A percentile compares a stretch with the other conserved stretches of the same genome.
These are phyloP conservation scores for Rutstroemia sp. DNA, from an alignment of 2,329 filamentous ascomycete species.

Conservation along the genomic window DNA sequence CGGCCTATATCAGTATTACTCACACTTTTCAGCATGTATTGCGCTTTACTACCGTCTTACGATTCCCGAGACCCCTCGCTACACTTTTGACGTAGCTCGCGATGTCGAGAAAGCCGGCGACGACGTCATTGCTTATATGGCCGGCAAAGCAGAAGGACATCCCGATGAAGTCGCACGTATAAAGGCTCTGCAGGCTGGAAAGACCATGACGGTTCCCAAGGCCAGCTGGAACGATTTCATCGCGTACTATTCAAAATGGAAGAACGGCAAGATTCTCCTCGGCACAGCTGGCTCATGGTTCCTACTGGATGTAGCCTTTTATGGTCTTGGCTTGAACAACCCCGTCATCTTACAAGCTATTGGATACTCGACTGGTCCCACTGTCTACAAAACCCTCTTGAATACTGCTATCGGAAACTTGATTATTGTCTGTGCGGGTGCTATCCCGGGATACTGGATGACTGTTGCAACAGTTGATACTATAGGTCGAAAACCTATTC, in stretches of 20 bases:
- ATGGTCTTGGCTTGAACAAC: slow-evolving; percentile 65
- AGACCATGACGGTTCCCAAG: slow-evolving; percentile 47
- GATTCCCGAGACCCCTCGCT: slow-evolving; percentile 81
- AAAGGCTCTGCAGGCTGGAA: slow-evolving; percentile 42
- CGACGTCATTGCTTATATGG: slow-evolving; percentile 68
- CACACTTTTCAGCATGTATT: slow-evolving; percentile 48
- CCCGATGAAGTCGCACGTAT: slow-evolving; percentile 62
- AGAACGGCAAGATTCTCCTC: slow-evolving; percentile 63
- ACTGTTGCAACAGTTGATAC: slow-evolving; percentile 69
- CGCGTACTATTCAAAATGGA: slow-evolving; percentile 61
- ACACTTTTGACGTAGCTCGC: slow-evolving; percentile 75
- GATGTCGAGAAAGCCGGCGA: slow-evolving; percentile 68
- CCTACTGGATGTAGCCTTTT: slow-evolving; percentile 52
- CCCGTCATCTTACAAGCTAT: slow-evolving; percentile 65
- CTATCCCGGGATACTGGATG: slow-evolving; percentile 75
- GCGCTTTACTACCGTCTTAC: slow-evolving; percentile 79
- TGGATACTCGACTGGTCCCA: slow-evolving; percentile 57
- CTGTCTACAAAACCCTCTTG: slow-evolving; percentile 61
- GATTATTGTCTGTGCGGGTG: slow-evolving; percentile 69
- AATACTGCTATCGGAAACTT: slow-evolving; percentile 72
- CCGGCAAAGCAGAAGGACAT: slow-evolving; percentile 51
- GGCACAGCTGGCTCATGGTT: slow-evolving; percentile 86
- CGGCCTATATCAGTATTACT: neutral
- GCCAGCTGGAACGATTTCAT: slow-evolving; percentile 67
- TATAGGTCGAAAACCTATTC: slow-evolving; percentile 72